Evolutionary conservation across 805 yeast species (phyloP).

Genomic region (Candida adriatica): DNA sequence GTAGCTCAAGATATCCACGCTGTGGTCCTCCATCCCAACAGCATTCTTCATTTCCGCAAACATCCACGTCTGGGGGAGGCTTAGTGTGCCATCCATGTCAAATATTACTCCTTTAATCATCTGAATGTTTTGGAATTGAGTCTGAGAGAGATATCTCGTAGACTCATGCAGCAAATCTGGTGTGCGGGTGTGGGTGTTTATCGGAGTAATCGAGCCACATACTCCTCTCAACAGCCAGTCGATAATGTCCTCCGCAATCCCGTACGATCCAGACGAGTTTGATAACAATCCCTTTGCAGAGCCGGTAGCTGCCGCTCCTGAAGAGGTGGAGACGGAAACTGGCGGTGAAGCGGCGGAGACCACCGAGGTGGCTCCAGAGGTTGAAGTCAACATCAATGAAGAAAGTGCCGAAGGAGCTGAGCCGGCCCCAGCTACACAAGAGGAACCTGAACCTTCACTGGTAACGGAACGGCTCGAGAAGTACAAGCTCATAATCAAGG

Average conservation of each 20-base stretch:
- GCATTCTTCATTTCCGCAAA: slow-evolving; percentile 55
- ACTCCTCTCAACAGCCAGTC: too few relatives aligned
- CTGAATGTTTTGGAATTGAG: slow-evolving; percentile 12
- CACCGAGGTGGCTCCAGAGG: slow-evolving; percentile 2
- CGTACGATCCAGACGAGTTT: slow-evolving; percentile 49
- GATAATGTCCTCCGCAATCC: slow-evolving; percentile 35
- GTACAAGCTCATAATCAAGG: slow-evolving; percentile 42
- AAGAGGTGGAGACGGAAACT: slow-evolving; percentile 55
- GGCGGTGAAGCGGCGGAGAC: slow-evolving; percentile 40
- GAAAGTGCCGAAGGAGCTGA: slow-evolving; percentile 1
- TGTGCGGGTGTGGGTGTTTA: slow-evolving; percentile 1
- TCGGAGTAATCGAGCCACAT: neutral
- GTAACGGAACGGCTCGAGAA: slow-evolving; percentile 22
- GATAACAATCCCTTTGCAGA: slow-evolving; percentile 60
- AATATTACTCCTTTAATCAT: slow-evolving; percentile 48
- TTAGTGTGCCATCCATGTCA: slow-evolving; percentile 78
- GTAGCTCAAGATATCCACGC: slow-evolving; percentile 46
- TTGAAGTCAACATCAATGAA: neutral
- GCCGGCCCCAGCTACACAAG: slow-evolving; percentile 2
- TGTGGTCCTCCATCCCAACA: slow-evolving; percentile 37
- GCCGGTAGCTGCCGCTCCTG: slow-evolving; percentile 44
- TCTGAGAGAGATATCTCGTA: too few relatives aligned
- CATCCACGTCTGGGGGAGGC: slow-evolving; percentile 58
- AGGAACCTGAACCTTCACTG: slow-evolving; percentile 4
- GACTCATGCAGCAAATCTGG: neutral